Evolutionary conservation across 495 filamentous ascomycete genomes (phyloP).

Genomic region (Podospora sp.): DNA sequence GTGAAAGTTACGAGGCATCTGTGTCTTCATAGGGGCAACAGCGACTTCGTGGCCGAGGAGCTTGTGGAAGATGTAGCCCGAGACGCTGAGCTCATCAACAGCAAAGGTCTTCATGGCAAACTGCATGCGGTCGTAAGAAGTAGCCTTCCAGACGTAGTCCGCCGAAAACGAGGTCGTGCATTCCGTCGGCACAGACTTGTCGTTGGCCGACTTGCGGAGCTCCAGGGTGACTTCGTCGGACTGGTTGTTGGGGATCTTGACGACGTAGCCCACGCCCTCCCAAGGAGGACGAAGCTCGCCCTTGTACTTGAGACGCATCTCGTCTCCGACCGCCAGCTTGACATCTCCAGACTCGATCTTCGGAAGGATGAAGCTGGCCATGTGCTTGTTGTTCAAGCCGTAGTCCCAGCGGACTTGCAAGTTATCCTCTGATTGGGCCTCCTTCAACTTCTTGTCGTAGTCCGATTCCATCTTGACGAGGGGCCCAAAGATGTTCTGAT

Average conservation of each 20-base stretch:
- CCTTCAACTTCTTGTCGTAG: conserved; percentile 98
- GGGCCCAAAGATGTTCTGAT: conserved; percentile 98
- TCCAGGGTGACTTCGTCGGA: conserved; percentile 98
- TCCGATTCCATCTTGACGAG: conserved; percentile 99
- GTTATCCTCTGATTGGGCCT: conserved; percentile 94
- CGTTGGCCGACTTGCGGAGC: conserved; percentile 69
- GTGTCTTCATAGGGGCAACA: conserved; percentile 93
- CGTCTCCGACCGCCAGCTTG: conserved; percentile 95
- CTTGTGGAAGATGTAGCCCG: conserved; percentile 98
- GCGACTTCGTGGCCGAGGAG: conserved; percentile 95
- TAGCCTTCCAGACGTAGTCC: conserved; percentile 99
- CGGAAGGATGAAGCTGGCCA: conserved; percentile 92
- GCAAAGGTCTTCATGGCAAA: conserved; percentile 99
- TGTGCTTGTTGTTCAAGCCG: conserved; percentile 96
- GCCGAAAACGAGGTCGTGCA: conserved; percentile 98
- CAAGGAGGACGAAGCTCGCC: conserved; percentile 92
- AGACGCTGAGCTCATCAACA: conserved; percentile 97
- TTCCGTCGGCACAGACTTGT: conserved; percentile 94
- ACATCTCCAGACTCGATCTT: conserved; percentile 98
- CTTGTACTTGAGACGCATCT: conserved; percentile 96
- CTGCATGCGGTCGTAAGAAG: conserved; percentile 99
- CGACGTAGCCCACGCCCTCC: conserved; percentile 98
- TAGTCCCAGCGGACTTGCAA: conserved; percentile 94
- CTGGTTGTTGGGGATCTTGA: conserved; percentile 99
- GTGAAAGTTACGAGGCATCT: conserved; percentile 94